Base-by-base conservation (phyloP, 2,329 filamentous ascomycete species). In the Diaporthe nobilis region DNA sequence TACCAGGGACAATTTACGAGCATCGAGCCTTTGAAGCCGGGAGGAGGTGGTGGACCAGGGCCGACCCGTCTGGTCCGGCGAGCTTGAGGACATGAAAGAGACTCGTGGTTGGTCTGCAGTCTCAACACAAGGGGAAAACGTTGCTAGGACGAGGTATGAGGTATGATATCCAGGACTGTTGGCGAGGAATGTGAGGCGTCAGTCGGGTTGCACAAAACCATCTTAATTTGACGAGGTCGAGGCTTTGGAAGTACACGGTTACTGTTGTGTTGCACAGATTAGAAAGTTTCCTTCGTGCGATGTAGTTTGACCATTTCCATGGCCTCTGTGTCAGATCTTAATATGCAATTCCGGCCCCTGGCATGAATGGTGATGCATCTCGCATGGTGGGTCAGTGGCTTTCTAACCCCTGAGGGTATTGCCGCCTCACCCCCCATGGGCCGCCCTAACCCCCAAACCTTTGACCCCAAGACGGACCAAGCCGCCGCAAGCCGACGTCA, bases 401-500 rank as follows among this genome's bases (percentile, higher is more conserved):
- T 28, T 25, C 37, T 25, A 39, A 37, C 22, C 34, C 47, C 22
- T 39, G 44, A 22, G 31, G 44, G 47, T 22, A 34, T 39, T 51
- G 34, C 42, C 37, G 47, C 71, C 8, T 61, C 55, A 3, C 22
- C 12, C 53, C 20, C 17, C 6, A 31, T 20, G 53, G 53, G 25
- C 28, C 37, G 34, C 65, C 51, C 53, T 55, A 65, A 71, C 51
- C 68, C 25, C 12, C 25, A 10, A 31, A 20, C 39, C 31, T 42
- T 51, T 49, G 31, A 28, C 42, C 49, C 70, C 55, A 34, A 47
- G 58, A 72, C 42, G 31, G 31, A 13, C 49, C 9, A 65, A 73
- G 44, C 31, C 37, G 47, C 71, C 44, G 61, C 44, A 51, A n/a
- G 60, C 34, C 75, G 53, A 77, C 75, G 75, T 77, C 75, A 77